Percentiles rank a stretch among this genome's conserved stretches.
phyloP scores from a whole-genome alignment of 768 basidiomycete genomes.

The Pleurotus ostreatus region DNA sequence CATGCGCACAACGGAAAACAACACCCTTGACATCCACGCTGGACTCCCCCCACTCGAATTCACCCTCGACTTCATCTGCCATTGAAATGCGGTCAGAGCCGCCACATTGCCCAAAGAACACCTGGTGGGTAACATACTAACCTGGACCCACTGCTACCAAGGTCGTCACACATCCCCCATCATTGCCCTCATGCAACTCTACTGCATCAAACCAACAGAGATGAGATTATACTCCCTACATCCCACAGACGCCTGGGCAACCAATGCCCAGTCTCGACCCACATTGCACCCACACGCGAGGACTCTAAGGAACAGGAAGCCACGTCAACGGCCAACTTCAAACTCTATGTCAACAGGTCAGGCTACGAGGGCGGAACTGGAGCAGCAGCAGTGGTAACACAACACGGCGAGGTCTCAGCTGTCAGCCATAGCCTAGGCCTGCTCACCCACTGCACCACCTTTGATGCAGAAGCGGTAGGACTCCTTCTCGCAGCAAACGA shows the following conservation, averaged over 20 bases:
- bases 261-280: no score
- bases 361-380: conserved; percentile 16
- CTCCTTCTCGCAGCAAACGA: conserved; percentile 12
- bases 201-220: no score
- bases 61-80: conserved; percentile 9
- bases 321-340: conserved; percentile 3
- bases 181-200: no score
- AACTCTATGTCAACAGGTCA: conserved; percentile 19
- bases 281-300: no score
- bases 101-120: conserved; percentile 15
- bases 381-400: conserved; percentile 16
- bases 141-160: no score
- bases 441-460: conserved; percentile 14
- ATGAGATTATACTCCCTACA: no score
- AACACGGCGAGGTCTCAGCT: not conserved
- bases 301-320: no score
- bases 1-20: conserved; percentile 14
- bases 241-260: no score
- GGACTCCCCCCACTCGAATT: conserved; percentile 12
- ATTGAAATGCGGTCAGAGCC: conserved; percentile 9
- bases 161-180: no score
- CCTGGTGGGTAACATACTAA: conserved; percentile 12
- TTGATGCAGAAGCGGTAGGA: conserved; percentile 19
- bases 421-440: conserved; percentile 12
- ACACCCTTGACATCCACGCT: conserved; percentile 17